These are phyloP conservation scores for Diaporthe sp. DNA, from an alignment of 2,329 filamentous ascomycete species.

Conservation along the genomic window DNA sequence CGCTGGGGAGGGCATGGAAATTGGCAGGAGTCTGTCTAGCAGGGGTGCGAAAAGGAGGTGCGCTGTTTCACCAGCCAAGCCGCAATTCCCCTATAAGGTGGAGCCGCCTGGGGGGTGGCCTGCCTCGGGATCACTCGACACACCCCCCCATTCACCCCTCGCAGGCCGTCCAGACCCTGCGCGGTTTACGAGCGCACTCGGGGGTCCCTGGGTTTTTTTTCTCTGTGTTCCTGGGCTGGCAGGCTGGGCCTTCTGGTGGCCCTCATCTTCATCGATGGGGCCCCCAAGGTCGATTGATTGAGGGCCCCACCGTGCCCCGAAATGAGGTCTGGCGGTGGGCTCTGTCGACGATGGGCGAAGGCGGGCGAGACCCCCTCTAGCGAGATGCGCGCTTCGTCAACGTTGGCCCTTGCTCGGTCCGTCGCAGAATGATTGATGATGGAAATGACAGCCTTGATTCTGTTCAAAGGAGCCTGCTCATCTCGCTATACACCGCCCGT, in stretches of 20 bases:
- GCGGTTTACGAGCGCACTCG: background rate
- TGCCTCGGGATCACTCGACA: conserved; percentile 1
- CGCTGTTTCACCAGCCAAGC: conserved; percentile 39
- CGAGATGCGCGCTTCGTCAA: conserved; percentile 8
- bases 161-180: conserved; percentile 3
- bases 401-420: conserved; percentile 13
- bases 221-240: background rate
- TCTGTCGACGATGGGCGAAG: conserved; percentile 1
- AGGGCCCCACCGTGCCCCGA: conserved; percentile 27
- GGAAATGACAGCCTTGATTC: conserved; percentile 22
- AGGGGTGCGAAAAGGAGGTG: conserved; percentile 39
- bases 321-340: conserved; percentile 10
- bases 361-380: conserved; percentile 21
- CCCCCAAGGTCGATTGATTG: conserved; percentile 26
- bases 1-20: conserved; percentile 26
- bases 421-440: conserved; percentile 32
- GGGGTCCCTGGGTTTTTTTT: background rate
- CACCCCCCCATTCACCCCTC: background rate
- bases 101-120: conserved; percentile 11
- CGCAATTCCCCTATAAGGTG: conserved; percentile 27
- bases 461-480: conserved; percentile 16
- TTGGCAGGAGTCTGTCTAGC: conserved; percentile 33
- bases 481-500: conserved; percentile 25
- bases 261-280: conserved; percentile 14
- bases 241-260: background rate